These are phyloP conservation scores for Lobosporangium transversale DNA, from an alignment of 192 early-diverging fungal species.

Conservation along the genomic window DNA sequence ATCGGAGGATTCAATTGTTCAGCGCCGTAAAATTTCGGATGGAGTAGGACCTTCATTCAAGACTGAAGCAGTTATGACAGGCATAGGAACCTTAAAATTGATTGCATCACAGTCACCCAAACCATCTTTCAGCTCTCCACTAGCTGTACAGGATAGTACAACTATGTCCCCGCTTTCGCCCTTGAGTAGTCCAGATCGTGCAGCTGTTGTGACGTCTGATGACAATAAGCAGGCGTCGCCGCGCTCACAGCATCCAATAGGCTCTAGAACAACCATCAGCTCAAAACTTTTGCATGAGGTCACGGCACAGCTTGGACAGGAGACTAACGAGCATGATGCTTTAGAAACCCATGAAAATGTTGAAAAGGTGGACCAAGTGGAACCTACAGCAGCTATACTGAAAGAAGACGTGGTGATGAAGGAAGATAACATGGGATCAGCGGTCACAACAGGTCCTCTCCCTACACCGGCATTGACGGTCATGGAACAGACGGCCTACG, in stretches of 20 bases:
- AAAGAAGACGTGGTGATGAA: background rate
- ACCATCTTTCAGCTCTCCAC: background rate
- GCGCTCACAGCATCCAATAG: background rate
- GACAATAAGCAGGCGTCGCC: background rate
- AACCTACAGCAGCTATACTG: background rate
- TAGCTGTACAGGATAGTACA: background rate
- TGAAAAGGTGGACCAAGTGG: background rate
- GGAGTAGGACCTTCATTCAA: slow-evolving; percentile 12
- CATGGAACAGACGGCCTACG: slow-evolving; percentile 12
- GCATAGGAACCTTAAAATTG: slow-evolving; percentile 6
- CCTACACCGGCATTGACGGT: slow-evolving; percentile 7
- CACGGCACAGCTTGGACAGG: background rate
- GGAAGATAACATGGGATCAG: background rate
- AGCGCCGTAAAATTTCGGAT: slow-evolving; percentile 41
- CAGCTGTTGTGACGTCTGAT: background rate
- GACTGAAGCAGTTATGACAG: slow-evolving; percentile 15
- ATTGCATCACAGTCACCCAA: slow-evolving; percentile 9
- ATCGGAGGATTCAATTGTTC: slow-evolving; percentile 18
- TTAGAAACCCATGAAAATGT: background rate
- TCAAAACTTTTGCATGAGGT: slow-evolving; percentile 7
- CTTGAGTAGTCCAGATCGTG: slow-evolving; percentile 5
- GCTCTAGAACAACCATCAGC: background rate
- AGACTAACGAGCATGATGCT: background rate
- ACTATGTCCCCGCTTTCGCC: slow-evolving; percentile 20
- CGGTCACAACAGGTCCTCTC: background rate